Evolutionary conservation across 208 protist genomes (phyloP), one percentile per base, ranked within the genome.

Genomic region (Leishmania tarentolae): DNA sequence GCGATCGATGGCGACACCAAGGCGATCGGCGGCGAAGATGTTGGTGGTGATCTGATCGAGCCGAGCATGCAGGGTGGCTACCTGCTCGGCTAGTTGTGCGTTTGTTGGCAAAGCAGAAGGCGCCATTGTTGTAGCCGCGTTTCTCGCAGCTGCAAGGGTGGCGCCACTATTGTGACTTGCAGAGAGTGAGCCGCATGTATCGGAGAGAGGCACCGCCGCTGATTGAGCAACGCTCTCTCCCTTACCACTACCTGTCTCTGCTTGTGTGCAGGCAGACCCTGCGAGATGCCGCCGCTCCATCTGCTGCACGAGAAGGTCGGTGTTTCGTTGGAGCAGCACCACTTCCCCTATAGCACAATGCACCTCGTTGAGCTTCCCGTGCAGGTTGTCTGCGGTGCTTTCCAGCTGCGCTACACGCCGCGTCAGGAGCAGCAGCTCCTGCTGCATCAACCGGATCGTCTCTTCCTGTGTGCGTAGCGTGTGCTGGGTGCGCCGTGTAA

Each of bases 281-380:
- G 50, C 65, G 8, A 91, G 72, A 13, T 93, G 85, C 47, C 85
- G 76, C 28, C 84, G 84, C 76, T 95, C 93, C 71, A 95, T 86
- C 79, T 96, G 93, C 52, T 86, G 84, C 61, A 95, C 83, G 21
- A 96, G 86, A 13, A 87, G 70, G 75, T 95, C 91, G 3, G 85
- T 87, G 78, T 92, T 94, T 59, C 86, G 83, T 83, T 92, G 85
- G 46, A 88, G 63, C 61, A 96, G 74, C 44, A 84, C 78, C 15
- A 95, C 83, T 65, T 92, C 90, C 0, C 91, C 92, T 46, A 89
- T 83, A 1, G 86, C 70, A 0, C 91, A 78, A 37, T 85, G 84
- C 57, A 88, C 80, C 68, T 92, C 88, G 11, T 66, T 79, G 59
- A 93, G 80, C 61, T 81, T 37, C 74, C 82, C 79, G 68, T 88